These are phyloP conservation scores for Fistulifera solaris DNA, from an alignment of 108 stramenopile species.

Conservation along the genomic window DNA sequence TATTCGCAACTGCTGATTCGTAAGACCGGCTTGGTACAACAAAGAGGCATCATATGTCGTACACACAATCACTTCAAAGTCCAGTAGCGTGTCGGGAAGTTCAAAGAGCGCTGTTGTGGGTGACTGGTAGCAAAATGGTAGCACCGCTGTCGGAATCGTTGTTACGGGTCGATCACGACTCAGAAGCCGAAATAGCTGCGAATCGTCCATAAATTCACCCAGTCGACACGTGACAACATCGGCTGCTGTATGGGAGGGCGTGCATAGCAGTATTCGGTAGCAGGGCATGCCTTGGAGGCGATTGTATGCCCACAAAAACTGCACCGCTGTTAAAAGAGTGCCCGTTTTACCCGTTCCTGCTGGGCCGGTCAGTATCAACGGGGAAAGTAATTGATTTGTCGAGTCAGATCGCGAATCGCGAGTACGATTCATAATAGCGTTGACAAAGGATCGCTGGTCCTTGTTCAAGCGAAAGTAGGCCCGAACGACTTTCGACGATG, in stretches of 20 bases:
- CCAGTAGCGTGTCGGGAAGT: slow-evolving; percentile 15
- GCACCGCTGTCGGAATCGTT: slow-evolving; percentile 41
- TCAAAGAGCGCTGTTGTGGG: slow-evolving; percentile 23
- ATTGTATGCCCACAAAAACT: slow-evolving; percentile 22
- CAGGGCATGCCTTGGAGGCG: slow-evolving; percentile 9
- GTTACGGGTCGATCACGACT: slow-evolving; percentile 29
- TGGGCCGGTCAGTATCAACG: slow-evolving; percentile 65
- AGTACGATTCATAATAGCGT: slow-evolving; percentile 45
- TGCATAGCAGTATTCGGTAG: slow-evolving; percentile 52
- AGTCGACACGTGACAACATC: slow-evolving; percentile 57
- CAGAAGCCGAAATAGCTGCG: slow-evolving; percentile 47
- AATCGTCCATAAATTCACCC: slow-evolving; percentile 14
- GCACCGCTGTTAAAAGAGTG: slow-evolving; percentile 36
- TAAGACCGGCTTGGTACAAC: slow-evolving; percentile 43
- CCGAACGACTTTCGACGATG: slow-evolving; percentile 2
- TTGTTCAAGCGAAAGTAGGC: slow-evolving; percentile 20
- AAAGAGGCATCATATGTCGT: slow-evolving; percentile 62
- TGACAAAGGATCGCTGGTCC: slow-evolving; percentile 38
- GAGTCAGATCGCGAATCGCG: slow-evolving; percentile 16
- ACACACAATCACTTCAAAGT: slow-evolving; percentile 49
- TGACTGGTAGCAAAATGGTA: slow-evolving; percentile 34
- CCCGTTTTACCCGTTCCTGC: slow-evolving; percentile 53
- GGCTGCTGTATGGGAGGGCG: slow-evolving; percentile 63
- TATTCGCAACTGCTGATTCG: slow-evolving; percentile 41
- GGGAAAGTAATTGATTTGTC: slow-evolving; percentile 34